Conservation (phyloP, 2,329 filamentous ascomycete genomes). For the Microsporum audouinii region DNA sequence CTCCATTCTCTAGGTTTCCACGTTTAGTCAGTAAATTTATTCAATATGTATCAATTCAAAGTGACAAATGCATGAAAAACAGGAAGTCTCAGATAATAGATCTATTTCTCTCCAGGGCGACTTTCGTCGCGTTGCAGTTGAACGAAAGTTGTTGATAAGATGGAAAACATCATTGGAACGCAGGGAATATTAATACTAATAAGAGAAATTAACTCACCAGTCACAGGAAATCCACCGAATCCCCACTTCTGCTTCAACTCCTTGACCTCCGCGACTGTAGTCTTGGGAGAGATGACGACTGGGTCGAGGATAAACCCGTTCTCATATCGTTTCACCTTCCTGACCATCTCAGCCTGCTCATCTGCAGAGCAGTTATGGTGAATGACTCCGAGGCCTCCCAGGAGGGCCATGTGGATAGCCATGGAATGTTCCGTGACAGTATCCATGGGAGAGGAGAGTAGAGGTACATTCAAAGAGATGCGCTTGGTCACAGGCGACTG, state of each 20-base stretch:
- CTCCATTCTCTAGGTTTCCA: slow-evolving; percentile 60
- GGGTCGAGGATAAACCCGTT: slow-evolving; percentile 98
- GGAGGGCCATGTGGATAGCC: slow-evolving; percentile 74
- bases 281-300: slow-evolving; percentile 75
- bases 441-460: slow-evolving; percentile 98
- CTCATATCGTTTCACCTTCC: slow-evolving; percentile 98
- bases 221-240: slow-evolving; percentile 96
- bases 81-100: slow-evolving; percentile 37
- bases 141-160: slow-evolving; percentile 97
- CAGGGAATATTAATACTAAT: slow-evolving; percentile 9
- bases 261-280: slow-evolving; percentile 83
- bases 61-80: slow-evolving; percentile 9
- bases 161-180: slow-evolving; percentile 57
- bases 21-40: neutral
- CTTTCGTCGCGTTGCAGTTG: slow-evolving; percentile 79
- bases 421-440: slow-evolving; percentile 99
- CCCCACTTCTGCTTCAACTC: slow-evolving; percentile 95
- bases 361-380: slow-evolving; percentile 99
- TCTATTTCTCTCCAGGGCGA: slow-evolving; percentile 69
- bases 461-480: slow-evolving; percentile 90
- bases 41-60: slow-evolving; percentile 3
- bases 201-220: slow-evolving; percentile 56
- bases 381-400: slow-evolving; percentile 61
- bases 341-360: slow-evolving; percentile 95
- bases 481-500: slow-evolving; percentile 91